These are phyloP conservation scores for Pyrus pyrifolia DNA, from an alignment of 306 rosid species.

Conservation along the genomic window DNA sequence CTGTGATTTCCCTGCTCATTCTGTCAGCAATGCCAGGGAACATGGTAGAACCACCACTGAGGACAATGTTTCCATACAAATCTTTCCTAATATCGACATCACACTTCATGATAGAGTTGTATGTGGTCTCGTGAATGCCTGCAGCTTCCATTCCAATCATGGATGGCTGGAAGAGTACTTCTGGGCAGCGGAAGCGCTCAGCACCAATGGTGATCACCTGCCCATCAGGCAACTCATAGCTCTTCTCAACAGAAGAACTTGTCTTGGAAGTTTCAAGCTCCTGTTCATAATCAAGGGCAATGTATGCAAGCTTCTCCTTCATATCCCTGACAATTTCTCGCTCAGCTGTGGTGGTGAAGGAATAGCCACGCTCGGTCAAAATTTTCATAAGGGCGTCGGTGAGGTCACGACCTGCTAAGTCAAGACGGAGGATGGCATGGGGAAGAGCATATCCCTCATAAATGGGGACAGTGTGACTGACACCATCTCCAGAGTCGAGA, in stretches of 20 bases:
- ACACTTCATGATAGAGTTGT: constrained; percentile 86
- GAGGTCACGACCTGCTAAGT: constrained; percentile 85
- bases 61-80: constrained; percentile 80
- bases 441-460: constrained; percentile 84
- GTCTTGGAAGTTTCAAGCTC: constrained; percentile 77
- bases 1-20: constrained; percentile 86
- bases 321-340: constrained; percentile 81
- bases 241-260: constrained; percentile 75
- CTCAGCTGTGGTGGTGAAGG: constrained; percentile 84
- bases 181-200: constrained; percentile 83
- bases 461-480: constrained; percentile 80
- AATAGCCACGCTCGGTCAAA: constrained; percentile 81
- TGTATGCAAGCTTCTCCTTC: constrained; percentile 87
- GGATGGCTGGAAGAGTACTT: constrained; percentile 90
- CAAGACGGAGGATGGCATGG: constrained; percentile 82
- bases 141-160: constrained; percentile 90
- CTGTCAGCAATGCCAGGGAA: constrained; percentile 85
- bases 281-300: constrained; percentile 81
- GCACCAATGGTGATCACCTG: constrained; percentile 84
- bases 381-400: constrained; percentile 85
- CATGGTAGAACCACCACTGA: constrained; percentile 91
- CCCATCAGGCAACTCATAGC: constrained; percentile 80
- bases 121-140: constrained; percentile 79
- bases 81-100: constrained; percentile 85
- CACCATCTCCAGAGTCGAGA: constrained; percentile 84